These are phyloP conservation scores for Phanerochaete sordida DNA, from an alignment of 768 basidiomycete genomes.

Conservation along the genomic window DNA sequence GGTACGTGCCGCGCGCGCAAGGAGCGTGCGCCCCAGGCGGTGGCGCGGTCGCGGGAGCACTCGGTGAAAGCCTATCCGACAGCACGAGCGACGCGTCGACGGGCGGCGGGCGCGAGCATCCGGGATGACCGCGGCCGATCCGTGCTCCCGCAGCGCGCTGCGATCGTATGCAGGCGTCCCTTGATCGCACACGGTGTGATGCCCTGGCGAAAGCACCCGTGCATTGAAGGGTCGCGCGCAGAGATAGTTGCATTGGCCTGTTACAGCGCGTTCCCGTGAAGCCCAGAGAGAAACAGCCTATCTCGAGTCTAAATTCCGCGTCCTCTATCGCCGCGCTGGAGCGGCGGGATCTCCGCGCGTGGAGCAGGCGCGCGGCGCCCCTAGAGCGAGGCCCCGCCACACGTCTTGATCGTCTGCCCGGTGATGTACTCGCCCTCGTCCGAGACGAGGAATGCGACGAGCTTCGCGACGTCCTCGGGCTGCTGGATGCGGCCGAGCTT, in stretches of 20 bases:
- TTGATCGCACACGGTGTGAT: not conserved
- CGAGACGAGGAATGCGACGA: conserved; percentile 31
- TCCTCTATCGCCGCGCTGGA: not conserved
- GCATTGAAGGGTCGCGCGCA: not conserved
- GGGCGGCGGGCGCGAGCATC: not conserved
- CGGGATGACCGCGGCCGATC: not conserved
- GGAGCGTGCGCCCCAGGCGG: too few relatives aligned
- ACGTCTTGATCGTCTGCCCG: conserved; percentile 31
- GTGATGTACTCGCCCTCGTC: conserved; percentile 31
- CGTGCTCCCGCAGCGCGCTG: not conserved
- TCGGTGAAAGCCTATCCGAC: too few relatives aligned
- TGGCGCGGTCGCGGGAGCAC: too few relatives aligned
- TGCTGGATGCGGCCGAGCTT: conserved; percentile 27
- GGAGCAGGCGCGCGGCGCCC: not conserved
- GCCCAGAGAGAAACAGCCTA: not conserved
- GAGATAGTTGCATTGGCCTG: not conserved
- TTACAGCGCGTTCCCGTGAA: not conserved
- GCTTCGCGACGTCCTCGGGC: conserved; percentile 32
- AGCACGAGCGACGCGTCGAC: not conserved
- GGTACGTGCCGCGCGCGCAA: too few relatives aligned
- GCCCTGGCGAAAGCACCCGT: not conserved
- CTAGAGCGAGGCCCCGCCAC: conserved; percentile 27
- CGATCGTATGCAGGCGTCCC: not conserved
- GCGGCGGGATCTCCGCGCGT: not conserved
- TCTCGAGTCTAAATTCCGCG: not conserved